Evolutionary conservation across 164 flowering plant species (phyloP).

Genomic region (Dillenia suffruticosa): DNA sequence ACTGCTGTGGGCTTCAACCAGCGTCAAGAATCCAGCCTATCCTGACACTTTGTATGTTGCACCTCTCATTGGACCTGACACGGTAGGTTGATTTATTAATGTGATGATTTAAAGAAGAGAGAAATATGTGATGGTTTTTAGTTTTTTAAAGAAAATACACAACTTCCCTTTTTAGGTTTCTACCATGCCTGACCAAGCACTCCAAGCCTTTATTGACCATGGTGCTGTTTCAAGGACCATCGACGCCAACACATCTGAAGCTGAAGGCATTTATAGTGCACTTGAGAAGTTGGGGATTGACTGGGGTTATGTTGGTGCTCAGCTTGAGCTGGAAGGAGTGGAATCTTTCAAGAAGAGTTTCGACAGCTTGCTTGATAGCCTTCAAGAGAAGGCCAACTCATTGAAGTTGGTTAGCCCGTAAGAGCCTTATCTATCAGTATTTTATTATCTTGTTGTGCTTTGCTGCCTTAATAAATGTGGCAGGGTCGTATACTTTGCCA

Average conservation of each 20-base stretch:
- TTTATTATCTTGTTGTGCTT: too few relatives aligned
- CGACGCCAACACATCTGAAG: constrained; percentile 79
- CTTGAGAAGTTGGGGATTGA: constrained; percentile 90
- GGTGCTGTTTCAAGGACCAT: constrained; percentile 87
- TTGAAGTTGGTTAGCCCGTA: constrained; percentile 65
- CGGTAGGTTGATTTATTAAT: constrained; percentile 37
- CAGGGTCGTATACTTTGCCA: too few relatives aligned
- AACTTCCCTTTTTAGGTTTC: constrained; percentile 55
- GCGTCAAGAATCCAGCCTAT: constrained; percentile 98
- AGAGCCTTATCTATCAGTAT: constrained; percentile 2
- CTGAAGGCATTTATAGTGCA: constrained; percentile 88
- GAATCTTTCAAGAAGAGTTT: constrained; percentile 93
- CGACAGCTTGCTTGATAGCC: constrained; percentile 79
- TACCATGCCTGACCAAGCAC: constrained; percentile 99
- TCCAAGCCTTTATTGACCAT: constrained; percentile 86
- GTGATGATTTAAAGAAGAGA: background rate
- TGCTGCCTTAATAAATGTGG: too few relatives aligned
- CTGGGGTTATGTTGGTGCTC: constrained; percentile 76
- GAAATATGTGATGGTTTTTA: background rate
- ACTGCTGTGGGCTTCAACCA: constrained; percentile 97
- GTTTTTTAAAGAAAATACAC: background rate
- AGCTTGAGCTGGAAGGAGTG: constrained; percentile 92
- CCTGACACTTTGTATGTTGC: constrained; percentile 87
- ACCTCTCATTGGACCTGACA: constrained; percentile 97
- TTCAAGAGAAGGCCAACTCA: constrained; percentile 86